Conservation (phyloP, 352 stramenopile species). For the Pythium apleroticum region DNA sequence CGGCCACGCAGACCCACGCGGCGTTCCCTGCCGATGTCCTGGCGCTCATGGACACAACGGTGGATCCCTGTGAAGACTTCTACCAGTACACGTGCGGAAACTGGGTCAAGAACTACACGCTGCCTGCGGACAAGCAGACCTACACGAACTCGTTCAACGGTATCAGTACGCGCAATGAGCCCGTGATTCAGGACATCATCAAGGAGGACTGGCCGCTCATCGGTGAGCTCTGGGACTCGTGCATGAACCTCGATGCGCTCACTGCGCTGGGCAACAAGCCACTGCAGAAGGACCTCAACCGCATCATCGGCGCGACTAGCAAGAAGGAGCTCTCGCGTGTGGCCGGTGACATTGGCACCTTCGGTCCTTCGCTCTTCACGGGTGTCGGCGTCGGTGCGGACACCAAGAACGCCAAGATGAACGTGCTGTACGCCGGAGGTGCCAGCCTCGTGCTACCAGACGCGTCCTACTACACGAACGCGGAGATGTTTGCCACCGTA, state of each 20-base stretch:
- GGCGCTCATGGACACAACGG: neutral
- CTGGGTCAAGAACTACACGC: conserved; percentile 33
- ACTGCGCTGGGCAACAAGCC: conserved; percentile 13
- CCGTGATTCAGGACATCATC: conserved; percentile 26
- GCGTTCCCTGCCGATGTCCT: neutral
- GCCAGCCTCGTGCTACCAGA: conserved; percentile 68
- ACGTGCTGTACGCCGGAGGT: conserved; percentile 70
- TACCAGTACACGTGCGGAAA: conserved; percentile 33
- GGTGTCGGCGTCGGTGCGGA: conserved; percentile 50
- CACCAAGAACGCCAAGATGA: conserved; percentile 66
- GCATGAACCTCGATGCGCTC: conserved; percentile 7
- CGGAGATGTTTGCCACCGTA: conserved; percentile 28
- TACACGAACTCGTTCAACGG: conserved; percentile 29
- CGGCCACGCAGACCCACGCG: neutral
- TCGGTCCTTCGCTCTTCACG: conserved; percentile 66
- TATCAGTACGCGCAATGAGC: conserved; percentile 28
- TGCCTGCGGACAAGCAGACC: conserved; percentile 27
- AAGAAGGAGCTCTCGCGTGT: conserved; percentile 26
- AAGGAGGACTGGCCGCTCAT: conserved; percentile 34
- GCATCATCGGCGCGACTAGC: neutral
- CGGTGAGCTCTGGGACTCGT: conserved; percentile 30
- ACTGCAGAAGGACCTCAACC: conserved; percentile 7
- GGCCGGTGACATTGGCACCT: conserved; percentile 22
- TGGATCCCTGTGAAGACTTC: conserved; percentile 7
- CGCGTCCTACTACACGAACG: conserved; percentile 88